These are phyloP conservation scores for Gonapodya sp. DNA, from an alignment of 192 early-diverging fungal species.

Conservation along the genomic window DNA sequence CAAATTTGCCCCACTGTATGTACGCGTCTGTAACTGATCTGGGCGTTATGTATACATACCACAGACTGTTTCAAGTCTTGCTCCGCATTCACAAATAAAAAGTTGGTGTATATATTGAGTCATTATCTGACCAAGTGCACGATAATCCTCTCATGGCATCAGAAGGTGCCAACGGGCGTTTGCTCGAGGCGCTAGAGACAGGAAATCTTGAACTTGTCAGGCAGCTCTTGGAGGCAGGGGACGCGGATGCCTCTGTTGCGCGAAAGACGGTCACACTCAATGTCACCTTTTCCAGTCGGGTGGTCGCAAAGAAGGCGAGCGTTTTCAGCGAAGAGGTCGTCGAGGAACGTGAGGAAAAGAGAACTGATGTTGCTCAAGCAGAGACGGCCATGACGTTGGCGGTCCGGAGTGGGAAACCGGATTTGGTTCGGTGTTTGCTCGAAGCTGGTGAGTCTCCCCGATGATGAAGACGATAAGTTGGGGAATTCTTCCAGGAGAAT, in stretches of 20 bases:
- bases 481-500: too few species aligned
- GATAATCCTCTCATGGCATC: neutral
- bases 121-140: too few species aligned
- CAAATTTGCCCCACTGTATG: too few species aligned
- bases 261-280: neutral
- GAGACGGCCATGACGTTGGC: neutral
- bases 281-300: neutral
- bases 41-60: too few species aligned
- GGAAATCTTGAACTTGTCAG: neutral
- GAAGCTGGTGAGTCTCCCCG: neutral
- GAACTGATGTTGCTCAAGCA: neutral
- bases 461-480: too few species aligned
- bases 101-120: too few species aligned
- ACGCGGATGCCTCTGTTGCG: neutral
- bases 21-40: too few species aligned
- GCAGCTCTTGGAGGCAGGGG: neutral
- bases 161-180: neutral
- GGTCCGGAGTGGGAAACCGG: neutral
- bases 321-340: neutral
- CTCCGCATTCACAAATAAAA: too few species aligned
- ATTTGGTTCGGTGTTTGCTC: neutral
- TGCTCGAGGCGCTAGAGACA: neutral
- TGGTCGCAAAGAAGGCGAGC: neutral
- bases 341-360: neutral
- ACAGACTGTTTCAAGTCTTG: too few species aligned